phyloP scores from a whole-genome alignment of 345 rosid genomes.

The Populus alba region DNA sequence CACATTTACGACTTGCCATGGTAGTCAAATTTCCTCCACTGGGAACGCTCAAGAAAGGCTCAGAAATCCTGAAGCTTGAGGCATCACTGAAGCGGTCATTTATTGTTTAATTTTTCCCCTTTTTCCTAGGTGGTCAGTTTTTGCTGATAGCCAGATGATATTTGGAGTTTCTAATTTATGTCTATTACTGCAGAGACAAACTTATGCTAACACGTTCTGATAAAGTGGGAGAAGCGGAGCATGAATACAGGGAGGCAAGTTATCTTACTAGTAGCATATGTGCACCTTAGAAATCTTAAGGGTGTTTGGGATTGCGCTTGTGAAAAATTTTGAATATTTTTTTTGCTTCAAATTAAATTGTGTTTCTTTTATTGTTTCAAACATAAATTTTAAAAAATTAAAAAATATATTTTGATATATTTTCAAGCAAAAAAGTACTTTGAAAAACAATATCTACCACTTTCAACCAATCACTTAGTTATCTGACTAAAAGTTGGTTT shows the following conservation, averaged over 20 bases:
- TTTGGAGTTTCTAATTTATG: background rate
- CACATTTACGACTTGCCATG: background rate
- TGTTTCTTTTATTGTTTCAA: too few species aligned
- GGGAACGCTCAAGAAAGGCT: background rate
- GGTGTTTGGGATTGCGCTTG: too few species aligned
- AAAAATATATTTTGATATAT: too few species aligned
- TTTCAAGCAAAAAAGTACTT: too few species aligned
- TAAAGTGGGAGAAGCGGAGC: constrained; percentile 84
- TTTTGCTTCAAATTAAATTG: too few species aligned
- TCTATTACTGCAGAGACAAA: constrained; percentile 62
- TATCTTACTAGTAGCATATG: background rate
- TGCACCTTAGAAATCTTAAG: background rate
- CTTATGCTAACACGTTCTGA: constrained; percentile 90
- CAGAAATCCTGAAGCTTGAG: background rate
- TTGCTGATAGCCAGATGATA: background rate
- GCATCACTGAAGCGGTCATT: background rate
- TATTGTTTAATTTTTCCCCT: background rate
- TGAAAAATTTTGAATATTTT: too few species aligned
- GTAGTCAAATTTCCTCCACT: background rate
- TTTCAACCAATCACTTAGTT: background rate
- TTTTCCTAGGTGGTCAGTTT: background rate
- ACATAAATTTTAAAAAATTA: too few species aligned
- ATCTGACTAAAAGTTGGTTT: constrained; percentile 13
- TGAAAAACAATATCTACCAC: too few species aligned
- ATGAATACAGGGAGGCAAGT: constrained; percentile 79